Base-by-base conservation (phyloP, 2,329 filamentous ascomycete species). In the Sarocladium oryzae region DNA sequence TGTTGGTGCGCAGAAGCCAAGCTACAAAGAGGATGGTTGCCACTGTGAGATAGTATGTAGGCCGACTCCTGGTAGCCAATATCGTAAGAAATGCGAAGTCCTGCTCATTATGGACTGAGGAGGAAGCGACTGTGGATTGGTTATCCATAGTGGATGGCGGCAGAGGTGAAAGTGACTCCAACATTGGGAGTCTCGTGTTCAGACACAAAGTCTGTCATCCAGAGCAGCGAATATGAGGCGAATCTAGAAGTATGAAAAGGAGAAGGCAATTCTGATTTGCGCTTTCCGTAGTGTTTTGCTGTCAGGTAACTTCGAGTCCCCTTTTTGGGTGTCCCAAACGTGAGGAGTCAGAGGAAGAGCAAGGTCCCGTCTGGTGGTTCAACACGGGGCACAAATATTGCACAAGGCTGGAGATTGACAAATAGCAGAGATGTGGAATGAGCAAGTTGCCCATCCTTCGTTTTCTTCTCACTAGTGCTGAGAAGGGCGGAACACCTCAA, bases 291-390 rank as follows among this genome's bases (percentile, higher is more conserved):
- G 15, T 33, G 43, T 48, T 48, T 48, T 33, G 26, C 43, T 4
- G 4, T 23, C 40, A 4, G 28, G 28, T 48, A 24, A n/a, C 43
- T 32, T 30, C 5, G 28, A 33, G 18, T 20, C 24, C 43, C 43
- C 43, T 21, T 21, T 48, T 33, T 21, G 28, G n/a, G 13, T 20
- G n/a, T 32, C 43, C 43, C 24, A 48, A 48, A 48, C 43, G 21
- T 26, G 43, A 32, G 43, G 26, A 48, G 43, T 48, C 26, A 9
- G 43, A 48, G 43, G 43, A 48, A 33, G 43, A 32, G 26, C 43
- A 48, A 48, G 43, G 43, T 48, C 16, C 10, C 18, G 43, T 43
- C 40, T 43, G 28, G 43, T 16, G 33, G 40, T 30, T 7, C 28
- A 7, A 30, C 21, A 45, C 9, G 28, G 40, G 23, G 21, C n/a